A percentile compares a stretch with the other conserved stretches of the same genome.
phyloP scores from a whole-genome alignment of 2,329 filamentous ascomycete species.

The Sarocladium oryzae region DNA sequence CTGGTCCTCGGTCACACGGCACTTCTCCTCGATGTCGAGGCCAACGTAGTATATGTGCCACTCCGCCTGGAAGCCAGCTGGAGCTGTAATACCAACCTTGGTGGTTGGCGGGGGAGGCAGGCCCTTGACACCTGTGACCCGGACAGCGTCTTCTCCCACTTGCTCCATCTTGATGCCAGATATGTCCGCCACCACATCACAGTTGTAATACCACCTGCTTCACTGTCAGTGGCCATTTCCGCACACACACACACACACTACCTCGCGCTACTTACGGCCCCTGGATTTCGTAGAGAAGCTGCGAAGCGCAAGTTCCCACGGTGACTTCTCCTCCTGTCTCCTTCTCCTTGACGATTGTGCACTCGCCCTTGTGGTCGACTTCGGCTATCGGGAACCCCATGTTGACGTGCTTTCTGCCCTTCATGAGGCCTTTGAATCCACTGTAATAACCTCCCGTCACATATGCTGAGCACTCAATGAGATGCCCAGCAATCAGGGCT shows the following conservation, averaged over 20 bases:
- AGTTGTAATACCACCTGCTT: conserved; percentile 11
- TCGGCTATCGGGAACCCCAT: conserved; percentile 44
- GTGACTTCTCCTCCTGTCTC: conserved; percentile 18
- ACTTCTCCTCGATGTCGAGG: conserved; percentile 35
- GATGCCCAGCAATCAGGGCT: conserved; percentile 17
- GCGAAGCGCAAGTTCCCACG: conserved; percentile 21
- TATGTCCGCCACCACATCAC: conserved; percentile 6
- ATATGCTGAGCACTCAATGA: conserved; percentile 20
- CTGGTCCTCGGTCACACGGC: conserved; percentile 17
- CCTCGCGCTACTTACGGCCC: conserved; percentile 22
- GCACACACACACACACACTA: conserved; percentile 9
- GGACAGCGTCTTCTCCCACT: conserved; percentile 3
- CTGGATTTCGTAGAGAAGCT: conserved; percentile 32
- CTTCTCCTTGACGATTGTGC: conserved; percentile 20
- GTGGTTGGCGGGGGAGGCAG: conserved; percentile 8
- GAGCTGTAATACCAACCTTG: conserved; percentile 7
- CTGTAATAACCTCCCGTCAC: conserved; percentile 25
- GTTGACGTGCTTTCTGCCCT: conserved; percentile 19
- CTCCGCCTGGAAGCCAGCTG: conserved; percentile 7
- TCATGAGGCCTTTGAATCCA: conserved; percentile 20
- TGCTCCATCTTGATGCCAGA: conserved; percentile 5
- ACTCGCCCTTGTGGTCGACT: conserved; percentile 34
- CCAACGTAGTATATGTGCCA: conserved; percentile 37
- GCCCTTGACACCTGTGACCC: conserved; percentile 7
- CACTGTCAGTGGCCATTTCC: background rate